These are phyloP conservation scores for Ceratobasidium papillatum DNA, from an alignment of 1,284 basidiomycete genomes.

Conservation along the genomic window DNA sequence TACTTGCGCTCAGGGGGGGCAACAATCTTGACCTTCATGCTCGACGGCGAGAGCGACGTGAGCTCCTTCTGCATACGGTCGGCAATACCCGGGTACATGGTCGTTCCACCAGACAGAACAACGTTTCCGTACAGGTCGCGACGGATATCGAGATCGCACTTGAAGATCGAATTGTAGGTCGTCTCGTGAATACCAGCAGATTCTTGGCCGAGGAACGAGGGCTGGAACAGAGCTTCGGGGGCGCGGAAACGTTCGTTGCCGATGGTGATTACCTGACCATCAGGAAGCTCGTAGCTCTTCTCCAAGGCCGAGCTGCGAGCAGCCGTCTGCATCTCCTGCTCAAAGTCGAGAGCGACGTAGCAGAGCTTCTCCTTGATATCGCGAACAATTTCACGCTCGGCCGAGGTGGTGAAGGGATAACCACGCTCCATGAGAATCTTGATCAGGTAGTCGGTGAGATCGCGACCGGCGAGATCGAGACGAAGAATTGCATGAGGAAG, in stretches of 20 bases:
- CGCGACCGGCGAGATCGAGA: slow-evolving; percentile 70
- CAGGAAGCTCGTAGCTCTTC: slow-evolving; percentile 73
- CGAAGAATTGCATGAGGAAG: slow-evolving; percentile 70
- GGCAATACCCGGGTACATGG: slow-evolving; percentile 72
- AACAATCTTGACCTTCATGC: slow-evolving; percentile 85
- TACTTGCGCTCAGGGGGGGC: slow-evolving; percentile 93
- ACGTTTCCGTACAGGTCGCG: slow-evolving; percentile 63
- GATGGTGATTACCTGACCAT: slow-evolving; percentile 74
- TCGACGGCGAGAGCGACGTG: slow-evolving; percentile 64
- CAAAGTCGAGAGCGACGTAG: slow-evolving; percentile 73
- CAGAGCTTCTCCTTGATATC: slow-evolving; percentile 77
- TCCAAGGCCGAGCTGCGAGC: slow-evolving; percentile 68
- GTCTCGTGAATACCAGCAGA: slow-evolving; percentile 72
- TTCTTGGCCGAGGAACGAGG: slow-evolving; percentile 68
- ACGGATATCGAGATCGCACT: slow-evolving; percentile 68
- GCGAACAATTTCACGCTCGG: slow-evolving; percentile 70
- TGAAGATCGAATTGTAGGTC: slow-evolving; percentile 75
- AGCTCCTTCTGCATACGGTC: slow-evolving; percentile 77
- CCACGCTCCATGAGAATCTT: slow-evolving; percentile 72
- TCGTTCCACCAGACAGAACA: slow-evolving; percentile 72
- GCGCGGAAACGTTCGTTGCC: slow-evolving; percentile 73
- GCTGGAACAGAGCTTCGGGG: slow-evolving; percentile 73
- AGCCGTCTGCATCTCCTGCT: slow-evolving; percentile 73
- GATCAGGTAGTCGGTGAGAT: slow-evolving; percentile 71
- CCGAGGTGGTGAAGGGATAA: slow-evolving; percentile 70